Evolutionary conservation across 1,284 basidiomycete species (phyloP).

Genomic region (Pyrrhoderma noxium): DNA sequence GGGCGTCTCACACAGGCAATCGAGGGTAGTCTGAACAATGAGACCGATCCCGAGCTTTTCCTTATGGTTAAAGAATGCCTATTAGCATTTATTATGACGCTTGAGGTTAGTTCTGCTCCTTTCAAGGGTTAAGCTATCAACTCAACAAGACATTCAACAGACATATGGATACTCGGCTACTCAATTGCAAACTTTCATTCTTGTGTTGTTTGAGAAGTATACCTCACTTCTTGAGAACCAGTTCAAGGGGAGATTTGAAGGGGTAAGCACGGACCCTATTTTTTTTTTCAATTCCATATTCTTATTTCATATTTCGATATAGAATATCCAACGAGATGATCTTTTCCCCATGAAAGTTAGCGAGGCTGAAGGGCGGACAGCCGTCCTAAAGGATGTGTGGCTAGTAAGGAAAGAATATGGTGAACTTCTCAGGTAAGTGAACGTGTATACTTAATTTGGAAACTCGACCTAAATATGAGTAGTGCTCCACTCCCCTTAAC

Average conservation of each 20-base stretch:
- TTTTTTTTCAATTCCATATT: neutral
- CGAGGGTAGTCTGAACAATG: constrained; percentile 63
- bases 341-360: constrained; percentile 87
- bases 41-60: constrained; percentile 80
- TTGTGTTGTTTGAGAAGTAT: constrained; percentile 89
- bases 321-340: constrained; percentile 89
- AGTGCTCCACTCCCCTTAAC: constrained; percentile 70
- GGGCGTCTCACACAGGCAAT: constrained; percentile 73
- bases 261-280: constrained; percentile 35
- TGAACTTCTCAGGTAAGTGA: constrained; percentile 52
- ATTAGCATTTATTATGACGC: constrained; percentile 84
- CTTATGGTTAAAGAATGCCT: constrained; percentile 81
- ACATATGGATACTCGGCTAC: constrained; percentile 81
- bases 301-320: neutral
- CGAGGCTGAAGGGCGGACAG: constrained; percentile 62
- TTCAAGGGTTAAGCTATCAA: neutral
- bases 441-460: constrained; percentile 5
- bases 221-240: constrained; percentile 77
- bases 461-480: constrained; percentile 2
- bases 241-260: constrained; percentile 77
- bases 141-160: constrained; percentile 33
- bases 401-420: constrained; percentile 63
- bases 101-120: constrained; percentile 62
- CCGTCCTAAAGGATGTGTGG: constrained; percentile 83
- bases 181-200: constrained; percentile 78